Evolutionary conservation across 108 stramenopile species (phyloP).

Genomic region (Bacterosira constricta): DNA sequence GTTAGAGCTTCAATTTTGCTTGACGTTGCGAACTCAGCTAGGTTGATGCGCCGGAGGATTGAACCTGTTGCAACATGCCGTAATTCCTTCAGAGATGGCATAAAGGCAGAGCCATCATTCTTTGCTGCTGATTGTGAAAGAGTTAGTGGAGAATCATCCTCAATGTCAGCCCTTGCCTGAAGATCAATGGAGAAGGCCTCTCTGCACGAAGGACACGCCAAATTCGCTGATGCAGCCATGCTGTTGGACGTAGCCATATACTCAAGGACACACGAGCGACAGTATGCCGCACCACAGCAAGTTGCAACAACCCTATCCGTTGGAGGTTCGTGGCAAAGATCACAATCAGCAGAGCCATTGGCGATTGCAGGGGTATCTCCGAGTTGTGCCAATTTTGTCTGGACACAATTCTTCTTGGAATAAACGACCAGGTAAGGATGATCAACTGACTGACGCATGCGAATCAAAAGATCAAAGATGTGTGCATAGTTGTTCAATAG

Average conservation of each 20-base stretch:
- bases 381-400: background rate
- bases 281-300: slow-evolving; percentile 81
- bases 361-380: slow-evolving; percentile 47
- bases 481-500: slow-evolving; percentile 99
- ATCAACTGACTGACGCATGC: slow-evolving; percentile 97
- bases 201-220: slow-evolving; percentile 78
- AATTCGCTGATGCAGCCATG: slow-evolving; percentile 32
- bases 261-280: slow-evolving; percentile 79
- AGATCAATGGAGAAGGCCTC: slow-evolving; percentile 84
- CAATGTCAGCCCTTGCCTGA: slow-evolving; percentile 60
- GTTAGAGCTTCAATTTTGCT: slow-evolving; percentile 97
- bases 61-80: slow-evolving; percentile 75
- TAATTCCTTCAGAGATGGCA: slow-evolving; percentile 83
- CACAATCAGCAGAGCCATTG: slow-evolving; percentile 78
- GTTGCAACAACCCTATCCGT: slow-evolving; percentile 76
- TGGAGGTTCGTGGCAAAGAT: slow-evolving; percentile 82
- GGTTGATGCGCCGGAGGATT: slow-evolving; percentile 92
- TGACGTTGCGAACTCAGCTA: slow-evolving; percentile 93
- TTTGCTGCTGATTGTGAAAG: slow-evolving; percentile 7
- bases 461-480: slow-evolving; percentile 94
- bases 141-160: slow-evolving; percentile 61
- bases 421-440: slow-evolving; percentile 96
- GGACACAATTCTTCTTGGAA: slow-evolving; percentile 40
- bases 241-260: slow-evolving; percentile 70
- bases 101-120: slow-evolving; percentile 8